phyloP scores from a whole-genome alignment of 164 flowering plant species.

The Magnolia sinica region DNA sequence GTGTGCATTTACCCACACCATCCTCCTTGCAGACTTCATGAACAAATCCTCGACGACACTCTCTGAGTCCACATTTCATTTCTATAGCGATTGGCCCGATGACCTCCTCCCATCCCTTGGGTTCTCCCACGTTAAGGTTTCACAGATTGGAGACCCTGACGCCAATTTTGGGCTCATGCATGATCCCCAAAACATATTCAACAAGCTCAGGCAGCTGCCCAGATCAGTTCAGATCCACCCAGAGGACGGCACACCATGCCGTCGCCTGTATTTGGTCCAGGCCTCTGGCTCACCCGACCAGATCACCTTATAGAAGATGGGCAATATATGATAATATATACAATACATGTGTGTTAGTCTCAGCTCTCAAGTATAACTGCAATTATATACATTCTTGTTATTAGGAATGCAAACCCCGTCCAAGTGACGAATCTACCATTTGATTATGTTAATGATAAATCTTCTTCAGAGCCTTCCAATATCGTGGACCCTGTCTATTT shows the following conservation, averaged over 20 bases:
- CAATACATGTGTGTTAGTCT: constrained; percentile 8
- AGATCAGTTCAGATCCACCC: constrained; percentile 71
- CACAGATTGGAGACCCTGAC: constrained; percentile 93
- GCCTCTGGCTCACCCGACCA: constrained; percentile 68
- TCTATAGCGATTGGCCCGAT: constrained; percentile 93
- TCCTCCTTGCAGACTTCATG: constrained; percentile 89
- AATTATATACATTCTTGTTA: constrained; percentile 12
- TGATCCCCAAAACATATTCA: constrained; percentile 76
- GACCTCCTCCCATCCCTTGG: constrained; percentile 81
- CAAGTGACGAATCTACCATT: constrained; percentile 4
- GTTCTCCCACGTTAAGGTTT: constrained; percentile 67
- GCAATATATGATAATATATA: constrained; percentile 11
- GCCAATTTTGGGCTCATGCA: constrained; percentile 78
- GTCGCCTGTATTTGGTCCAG: constrained; percentile 74
- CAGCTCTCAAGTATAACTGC: constrained; percentile 12
- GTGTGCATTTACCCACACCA: constrained; percentile 48
- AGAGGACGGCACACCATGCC: constrained; percentile 82
- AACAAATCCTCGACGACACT: constrained; percentile 70
- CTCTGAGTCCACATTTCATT: constrained; percentile 56
- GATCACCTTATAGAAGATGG: constrained; percentile 25
- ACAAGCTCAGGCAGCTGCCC: constrained; percentile 72
- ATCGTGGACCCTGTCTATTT: background rate
- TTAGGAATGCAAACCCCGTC: constrained; percentile 3
- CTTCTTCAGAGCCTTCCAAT: background rate
- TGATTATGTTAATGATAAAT: background rate